Percentiles rank a stretch among this genome's conserved stretches.
Evolutionary conservation across 768 basidiomycete genomes (phyloP).

Genomic region (Hirschioporus abietinus): DNA sequence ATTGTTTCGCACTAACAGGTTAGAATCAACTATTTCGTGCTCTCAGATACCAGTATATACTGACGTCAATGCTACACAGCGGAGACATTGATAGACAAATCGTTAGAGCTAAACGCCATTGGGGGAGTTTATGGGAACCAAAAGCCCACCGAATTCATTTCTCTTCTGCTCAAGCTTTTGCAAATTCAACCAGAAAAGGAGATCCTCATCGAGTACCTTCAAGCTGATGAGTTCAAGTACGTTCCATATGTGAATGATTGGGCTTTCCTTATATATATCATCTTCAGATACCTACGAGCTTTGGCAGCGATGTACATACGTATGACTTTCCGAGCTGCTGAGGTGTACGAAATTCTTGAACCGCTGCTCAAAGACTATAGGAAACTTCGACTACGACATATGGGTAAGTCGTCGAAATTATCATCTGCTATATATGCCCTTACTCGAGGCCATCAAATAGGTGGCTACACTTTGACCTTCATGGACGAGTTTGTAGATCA

Average conservation of each 20-base stretch:
- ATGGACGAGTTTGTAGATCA: conserved; percentile 92
- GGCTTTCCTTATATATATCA: conserved; percentile 5
- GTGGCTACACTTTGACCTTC: conserved; percentile 77
- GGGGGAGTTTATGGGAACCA: conserved; percentile 97
- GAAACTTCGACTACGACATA: conserved; percentile 77
- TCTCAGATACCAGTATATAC: neutral
- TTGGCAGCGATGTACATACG: conserved; percentile 92
- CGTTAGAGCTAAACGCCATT: conserved; percentile 72
- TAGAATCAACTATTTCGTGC: conserved; percentile 16
- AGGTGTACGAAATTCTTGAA: conserved; percentile 91
- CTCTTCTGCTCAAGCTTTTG: conserved; percentile 86
- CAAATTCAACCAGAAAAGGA: conserved; percentile 98
- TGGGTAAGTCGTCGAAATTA: conserved; percentile 47
- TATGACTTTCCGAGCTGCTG: conserved; percentile 86
- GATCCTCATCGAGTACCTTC: conserved; percentile 90
- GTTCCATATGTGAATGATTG: conserved; percentile 18
- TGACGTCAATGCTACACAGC: conserved; percentile 40
- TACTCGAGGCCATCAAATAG: conserved; percentile 34
- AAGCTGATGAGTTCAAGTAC: conserved; percentile 98
- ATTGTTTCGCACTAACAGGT: conserved; percentile 97
- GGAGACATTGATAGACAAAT: conserved; percentile 90
- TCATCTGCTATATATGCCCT: neutral
- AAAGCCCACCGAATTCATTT: conserved; percentile 90
- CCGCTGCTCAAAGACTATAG: conserved; percentile 91
- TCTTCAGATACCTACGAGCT: conserved; percentile 81